These are phyloP conservation scores for Udeniomyces megalosporus DNA, from an alignment of 768 basidiomycete genomes.

Conservation along the genomic window DNA sequence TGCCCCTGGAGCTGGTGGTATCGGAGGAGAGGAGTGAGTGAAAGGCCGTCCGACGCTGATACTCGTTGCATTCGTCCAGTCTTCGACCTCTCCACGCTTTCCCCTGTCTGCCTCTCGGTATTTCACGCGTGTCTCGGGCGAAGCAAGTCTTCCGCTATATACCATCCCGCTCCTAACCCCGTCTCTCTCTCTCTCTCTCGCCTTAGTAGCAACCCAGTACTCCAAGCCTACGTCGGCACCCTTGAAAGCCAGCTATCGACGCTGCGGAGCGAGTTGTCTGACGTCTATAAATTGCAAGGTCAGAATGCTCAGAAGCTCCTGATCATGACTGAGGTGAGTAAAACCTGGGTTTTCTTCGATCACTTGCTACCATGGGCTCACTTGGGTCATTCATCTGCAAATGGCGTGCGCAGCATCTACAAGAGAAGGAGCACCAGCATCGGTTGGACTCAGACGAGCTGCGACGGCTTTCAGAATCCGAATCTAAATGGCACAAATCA, in stretches of 20 bases:
- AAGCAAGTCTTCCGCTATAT: background rate
- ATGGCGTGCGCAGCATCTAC: constrained; percentile 38
- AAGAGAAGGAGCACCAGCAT: constrained; percentile 78
- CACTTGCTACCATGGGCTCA: too few species aligned
- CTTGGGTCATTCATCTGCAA: too few species aligned
- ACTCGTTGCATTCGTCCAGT: too few species aligned
- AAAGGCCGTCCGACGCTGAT: background rate
- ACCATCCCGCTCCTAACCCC: background rate
- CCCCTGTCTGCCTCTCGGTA: too few species aligned
- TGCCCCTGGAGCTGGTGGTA: constrained; percentile 33
- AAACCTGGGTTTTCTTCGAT: background rate
- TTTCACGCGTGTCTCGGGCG: too few species aligned
- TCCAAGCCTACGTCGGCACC: constrained; percentile 73
- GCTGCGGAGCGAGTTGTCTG: constrained; percentile 77
- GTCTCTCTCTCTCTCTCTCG: background rate
- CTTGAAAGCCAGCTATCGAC: constrained; percentile 88
- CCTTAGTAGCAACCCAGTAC: constrained; percentile 67
- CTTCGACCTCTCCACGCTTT: too few species aligned
- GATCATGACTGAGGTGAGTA: constrained; percentile 58
- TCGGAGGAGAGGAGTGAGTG: constrained; percentile 54
- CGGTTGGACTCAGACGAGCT: constrained; percentile 66
- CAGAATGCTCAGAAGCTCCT: constrained; percentile 87
- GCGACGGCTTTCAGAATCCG: constrained; percentile 51
- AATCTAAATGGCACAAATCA: constrained; percentile 59
- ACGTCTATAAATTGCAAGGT: constrained; percentile 87